Base-by-base conservation (phyloP, 1,139 yeast genomes). In the Citeromyces hawaiiensis region DNA sequence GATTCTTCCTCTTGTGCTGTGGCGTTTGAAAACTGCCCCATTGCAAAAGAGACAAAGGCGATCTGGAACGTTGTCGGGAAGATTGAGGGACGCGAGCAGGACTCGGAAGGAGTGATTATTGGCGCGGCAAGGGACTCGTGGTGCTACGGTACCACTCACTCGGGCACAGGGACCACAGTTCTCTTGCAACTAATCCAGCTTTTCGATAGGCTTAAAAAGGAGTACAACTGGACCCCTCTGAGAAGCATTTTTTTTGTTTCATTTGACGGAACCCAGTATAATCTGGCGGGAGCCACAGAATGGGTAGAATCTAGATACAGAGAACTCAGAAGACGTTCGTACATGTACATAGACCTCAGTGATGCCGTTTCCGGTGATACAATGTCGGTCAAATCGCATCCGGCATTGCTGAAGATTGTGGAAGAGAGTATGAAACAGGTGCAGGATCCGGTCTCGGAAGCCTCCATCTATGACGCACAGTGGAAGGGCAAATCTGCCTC, bases 91-190 rank as follows among this genome's bases (percentile, higher is more conserved):
- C 61, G 77, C 37, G 97, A 91, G 53, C 95, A 86, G 56, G 62
- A 67, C 15, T 85, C 76, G 27, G 72, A 77, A 47, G 86, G 86
- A 0, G 61, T 91, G 6, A 66, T 88, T 6, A 72, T 91, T 43
- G 96, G 96, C 2, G 87, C 96, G 0, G 73, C 83, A 4, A 67
- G 96, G 47, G 96, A 88, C 52, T 66, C 95, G 0, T 60, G 75
- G 27, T 78, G 94, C 48, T 73, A 66, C 48, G 97, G 96, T 9
- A 79, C 94, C 0, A 61, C 76, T 2, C 69, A 74, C 29, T 77
- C 91, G 16, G 75, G 76, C 48, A 76, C 94, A 2, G 94, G 96
- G 0, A 78, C 93, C 1, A 76, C 81, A 0, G 66, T 81, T 2
- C 55, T 91, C 43, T 60, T 88, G 13, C 93, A 86, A 49, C 59